Percentiles rank a stretch among this genome's conserved stretches.
These are phyloP conservation scores for Rosa lucieae DNA, from an alignment of 306 rosid genomes.

Conservation along the genomic window DNA sequence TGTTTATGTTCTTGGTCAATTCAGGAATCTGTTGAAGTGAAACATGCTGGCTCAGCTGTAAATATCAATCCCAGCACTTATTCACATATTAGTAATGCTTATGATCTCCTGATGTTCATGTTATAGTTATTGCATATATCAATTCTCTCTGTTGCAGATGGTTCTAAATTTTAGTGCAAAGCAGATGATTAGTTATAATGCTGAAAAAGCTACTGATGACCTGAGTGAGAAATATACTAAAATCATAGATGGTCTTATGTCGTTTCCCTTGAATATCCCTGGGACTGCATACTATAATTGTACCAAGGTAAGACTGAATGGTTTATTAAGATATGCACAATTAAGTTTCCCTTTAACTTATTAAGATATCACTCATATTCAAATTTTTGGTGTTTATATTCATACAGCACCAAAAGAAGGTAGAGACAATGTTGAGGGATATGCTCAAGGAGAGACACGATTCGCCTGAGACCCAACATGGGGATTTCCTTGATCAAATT, in stretches of 20 bases:
- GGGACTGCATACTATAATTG: constrained; percentile 38
- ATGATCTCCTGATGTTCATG: neutral
- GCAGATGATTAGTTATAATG: constrained; percentile 31
- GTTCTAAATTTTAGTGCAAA: constrained; percentile 28
- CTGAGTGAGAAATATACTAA: constrained; percentile 30
- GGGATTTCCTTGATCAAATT: constrained; percentile 40
- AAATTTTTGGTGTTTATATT: neutral
- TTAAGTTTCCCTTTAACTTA: neutral
- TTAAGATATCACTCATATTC: neutral
- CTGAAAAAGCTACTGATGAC: constrained; percentile 23
- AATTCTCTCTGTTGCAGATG: constrained; percentile 25
- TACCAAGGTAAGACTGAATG: constrained; percentile 20
- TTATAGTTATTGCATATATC: too few species aligned
- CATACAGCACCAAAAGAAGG: constrained; percentile 29
- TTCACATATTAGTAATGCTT: neutral
- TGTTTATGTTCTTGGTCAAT: constrained; percentile 29
- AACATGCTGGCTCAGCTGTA: constrained; percentile 31
- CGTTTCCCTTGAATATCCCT: constrained; percentile 46
- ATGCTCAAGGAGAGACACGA: constrained; percentile 32
- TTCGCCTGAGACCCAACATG: constrained; percentile 6
- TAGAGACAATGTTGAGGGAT: constrained; percentile 25
- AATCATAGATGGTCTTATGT: constrained; percentile 33
- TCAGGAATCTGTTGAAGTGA: constrained; percentile 38
- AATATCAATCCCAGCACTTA: neutral
- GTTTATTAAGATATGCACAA: neutral